Evolutionary conservation across 768 basidiomycete genomes (phyloP).

Genomic region (Mycena indigotica): DNA sequence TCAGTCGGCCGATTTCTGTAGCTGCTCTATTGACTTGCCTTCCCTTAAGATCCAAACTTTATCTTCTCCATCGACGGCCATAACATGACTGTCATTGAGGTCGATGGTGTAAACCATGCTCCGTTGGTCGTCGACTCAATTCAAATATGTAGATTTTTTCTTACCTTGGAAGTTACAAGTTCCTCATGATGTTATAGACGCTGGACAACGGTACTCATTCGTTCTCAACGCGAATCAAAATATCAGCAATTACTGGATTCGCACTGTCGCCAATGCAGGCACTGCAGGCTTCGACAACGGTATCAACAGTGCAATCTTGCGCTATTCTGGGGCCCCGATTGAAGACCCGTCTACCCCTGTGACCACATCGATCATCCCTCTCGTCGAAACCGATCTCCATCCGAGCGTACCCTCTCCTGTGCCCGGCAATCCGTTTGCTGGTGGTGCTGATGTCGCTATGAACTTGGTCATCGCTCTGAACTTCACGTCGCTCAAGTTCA

Average conservation of each 20-base stretch:
- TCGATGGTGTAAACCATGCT: constrained; percentile 35
- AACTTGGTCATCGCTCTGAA: constrained; percentile 12
- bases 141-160: constrained; percentile 40
- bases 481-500: constrained; percentile 3
- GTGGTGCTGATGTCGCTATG: constrained; percentile 14
- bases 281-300: constrained; percentile 29
- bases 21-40: not conserved
- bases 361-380: constrained; percentile 24
- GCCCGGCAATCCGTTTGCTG: constrained; percentile 30
- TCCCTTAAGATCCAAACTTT: constrained; percentile 22
- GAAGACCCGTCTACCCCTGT: constrained; percentile 27
- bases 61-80: constrained; percentile 35
- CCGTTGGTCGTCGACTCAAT: constrained; percentile 32
- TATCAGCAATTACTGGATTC: constrained; percentile 56
- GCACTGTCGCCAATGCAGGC: constrained; percentile 33
- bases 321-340: constrained; percentile 46
- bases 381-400: constrained; percentile 45
- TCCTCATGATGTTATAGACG: not conserved
- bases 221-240: constrained; percentile 49
- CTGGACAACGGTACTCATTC: constrained; percentile 44
- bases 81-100: constrained; percentile 39
- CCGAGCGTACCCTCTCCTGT: constrained; percentile 28
- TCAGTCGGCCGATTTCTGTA: constrained; percentile 22
- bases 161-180: constrained; percentile 30
- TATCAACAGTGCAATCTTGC: constrained; percentile 43